phyloP scores from a whole-genome alignment of 345 rosid species.

The Cardiospermum halicacabum region DNA sequence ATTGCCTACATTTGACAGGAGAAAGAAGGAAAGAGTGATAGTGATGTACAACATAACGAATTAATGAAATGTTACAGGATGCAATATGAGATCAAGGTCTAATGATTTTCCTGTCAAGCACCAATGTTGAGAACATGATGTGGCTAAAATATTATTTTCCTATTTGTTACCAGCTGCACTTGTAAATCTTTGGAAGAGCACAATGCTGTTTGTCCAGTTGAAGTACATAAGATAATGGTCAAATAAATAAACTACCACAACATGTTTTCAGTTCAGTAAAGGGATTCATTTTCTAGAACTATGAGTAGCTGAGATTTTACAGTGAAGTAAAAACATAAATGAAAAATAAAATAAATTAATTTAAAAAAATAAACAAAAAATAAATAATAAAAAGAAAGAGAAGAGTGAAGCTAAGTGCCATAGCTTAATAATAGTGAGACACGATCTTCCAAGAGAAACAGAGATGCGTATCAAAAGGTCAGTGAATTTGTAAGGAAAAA shows the following conservation, averaged over 20 bases:
- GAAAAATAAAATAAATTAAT: too few species aligned
- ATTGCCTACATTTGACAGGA: slow-evolving; percentile 49
- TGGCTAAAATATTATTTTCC: neutral
- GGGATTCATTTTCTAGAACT: neutral
- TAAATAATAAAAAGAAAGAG: neutral
- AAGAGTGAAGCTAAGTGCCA: neutral
- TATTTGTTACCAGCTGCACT: neutral
- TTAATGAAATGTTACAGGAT: neutral
- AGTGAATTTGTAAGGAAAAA: neutral
- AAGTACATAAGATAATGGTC: neutral
- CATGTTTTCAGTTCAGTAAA: neutral
- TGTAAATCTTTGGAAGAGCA: slow-evolving; percentile 1
- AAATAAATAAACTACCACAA: neutral
- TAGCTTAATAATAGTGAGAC: neutral
- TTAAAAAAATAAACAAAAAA: too few species aligned
- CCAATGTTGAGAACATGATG: neutral
- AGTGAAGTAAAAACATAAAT: too few species aligned
- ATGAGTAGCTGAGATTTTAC: neutral
- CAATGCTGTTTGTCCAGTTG: neutral
- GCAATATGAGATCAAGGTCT: neutral
- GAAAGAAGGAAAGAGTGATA: slow-evolving; percentile 10
- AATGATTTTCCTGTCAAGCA: neutral
- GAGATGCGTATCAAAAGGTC: neutral
- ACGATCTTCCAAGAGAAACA: neutral
- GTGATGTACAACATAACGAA: slow-evolving; percentile 9